Base-by-base conservation (phyloP, 257 asterid species). In the Thymus mandschuricus region DNA sequence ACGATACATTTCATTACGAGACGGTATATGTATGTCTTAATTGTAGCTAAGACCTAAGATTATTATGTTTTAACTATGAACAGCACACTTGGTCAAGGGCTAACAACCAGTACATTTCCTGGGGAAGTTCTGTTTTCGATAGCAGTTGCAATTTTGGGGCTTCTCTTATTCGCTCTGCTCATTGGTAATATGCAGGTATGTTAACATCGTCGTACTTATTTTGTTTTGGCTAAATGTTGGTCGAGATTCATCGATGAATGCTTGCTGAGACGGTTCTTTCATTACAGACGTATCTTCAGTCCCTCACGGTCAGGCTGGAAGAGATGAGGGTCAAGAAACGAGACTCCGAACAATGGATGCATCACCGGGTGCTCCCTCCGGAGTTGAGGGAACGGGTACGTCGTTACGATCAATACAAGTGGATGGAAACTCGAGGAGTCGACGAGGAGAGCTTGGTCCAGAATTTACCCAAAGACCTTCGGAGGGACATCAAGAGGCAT, bases 301-400 rank as follows among this genome's bases (percentile, higher is more conserved):
- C 97, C 61, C 87, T 89, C 58, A 83, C 95, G 2, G 93, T 89
- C 70, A 87, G 97, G 27, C 86, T 89, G 57, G 99, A 94, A 82
- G 98, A 94, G 80, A 94, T 94, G 99, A 88, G 99, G 77, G 74
- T 94, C 68, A 94, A 91, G 70, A 83, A 90, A 66, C 89, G 95
- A 2, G 99, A 94, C 76, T 91, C 99, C 0, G 98, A 94, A 87
- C 98, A 86, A 66, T 94, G 99, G 99, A 94, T 94, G 99, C 98
- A 88, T 81, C 99, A 94, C 78, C 78, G 99, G 54, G 92, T 94
- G 41, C 91, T 94, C 28, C 99, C 99, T 15, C 82, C 81, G 21
- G 97, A 95, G 75, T 88, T 89, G 31, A 83, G 88, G 85, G 95
- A 91, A 75, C 80, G 96, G 72, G 99, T 94, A 7, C 75, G 97